phyloP scores from a whole-genome alignment of 2,329 filamentous ascomycete genomes.

The Beauveria australis region DNA sequence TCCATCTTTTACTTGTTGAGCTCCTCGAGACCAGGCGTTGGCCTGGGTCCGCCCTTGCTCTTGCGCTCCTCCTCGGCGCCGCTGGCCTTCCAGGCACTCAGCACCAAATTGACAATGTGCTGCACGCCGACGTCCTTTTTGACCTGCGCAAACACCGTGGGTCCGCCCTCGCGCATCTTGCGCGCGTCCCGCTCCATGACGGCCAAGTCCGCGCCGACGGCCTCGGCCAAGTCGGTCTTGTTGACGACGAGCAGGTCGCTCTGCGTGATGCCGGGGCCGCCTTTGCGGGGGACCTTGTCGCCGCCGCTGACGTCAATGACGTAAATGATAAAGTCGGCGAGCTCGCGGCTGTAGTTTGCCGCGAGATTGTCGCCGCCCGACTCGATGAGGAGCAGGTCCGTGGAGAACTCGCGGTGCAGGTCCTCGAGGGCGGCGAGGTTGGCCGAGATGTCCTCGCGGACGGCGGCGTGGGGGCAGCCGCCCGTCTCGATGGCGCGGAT shows the following conservation, averaged over 20 bases:
- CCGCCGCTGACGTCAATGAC: conserved; percentile 96
- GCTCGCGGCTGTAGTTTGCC: conserved; percentile 89
- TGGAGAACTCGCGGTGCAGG: conserved; percentile 68
- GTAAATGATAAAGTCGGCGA: conserved; percentile 97
- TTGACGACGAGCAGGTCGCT: conserved; percentile 91
- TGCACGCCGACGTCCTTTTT: conserved; percentile 81
- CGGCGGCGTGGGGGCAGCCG: conserved; percentile 92
- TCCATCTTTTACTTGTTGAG: conserved; percentile 22
- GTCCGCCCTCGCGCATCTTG: conserved; percentile 92
- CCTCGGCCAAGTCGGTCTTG: conserved; percentile 90
- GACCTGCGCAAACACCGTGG: conserved; percentile 95
- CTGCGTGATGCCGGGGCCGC: conserved; percentile 93
- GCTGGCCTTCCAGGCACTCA: conserved; percentile 88
- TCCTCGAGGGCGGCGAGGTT: conserved; percentile 91
- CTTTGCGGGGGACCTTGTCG: conserved; percentile 94
- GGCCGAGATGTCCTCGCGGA: conserved; percentile 90
- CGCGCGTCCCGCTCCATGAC: conserved; percentile 94
- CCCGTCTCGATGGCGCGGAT: conserved; percentile 97
- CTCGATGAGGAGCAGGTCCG: conserved; percentile 88
- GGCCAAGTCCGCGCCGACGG: conserved; percentile 78
- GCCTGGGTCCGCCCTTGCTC: conserved; percentile 46
- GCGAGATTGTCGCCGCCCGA: conserved; percentile 93
- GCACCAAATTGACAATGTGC: conserved; percentile 78
- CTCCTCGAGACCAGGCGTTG: conserved; percentile 47
- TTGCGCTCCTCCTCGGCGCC: conserved; percentile 60